A percentile compares a stretch with the other conserved stretches of the same genome.
Conservation (phyloP, 208 protist genomes). For the Trypanosoma lewisi region DNA sequence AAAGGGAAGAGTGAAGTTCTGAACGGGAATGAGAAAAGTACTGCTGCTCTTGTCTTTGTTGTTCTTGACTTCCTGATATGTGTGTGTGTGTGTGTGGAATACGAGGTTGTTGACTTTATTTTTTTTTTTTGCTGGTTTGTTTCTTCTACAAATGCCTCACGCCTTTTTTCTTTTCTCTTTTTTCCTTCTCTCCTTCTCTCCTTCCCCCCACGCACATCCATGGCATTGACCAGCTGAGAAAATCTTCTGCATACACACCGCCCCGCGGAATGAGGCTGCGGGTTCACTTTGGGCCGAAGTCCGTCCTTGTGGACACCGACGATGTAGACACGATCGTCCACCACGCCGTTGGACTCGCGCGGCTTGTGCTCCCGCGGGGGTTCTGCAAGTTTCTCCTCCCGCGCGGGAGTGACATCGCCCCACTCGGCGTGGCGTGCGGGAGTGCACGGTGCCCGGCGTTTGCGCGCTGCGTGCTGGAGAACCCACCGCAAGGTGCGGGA, state of each 20-base stretch:
- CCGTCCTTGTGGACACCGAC: neutral
- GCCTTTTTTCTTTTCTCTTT: neutral
- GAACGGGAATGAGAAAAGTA: neutral
- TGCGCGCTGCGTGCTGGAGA: neutral
- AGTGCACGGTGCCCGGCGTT: neutral
- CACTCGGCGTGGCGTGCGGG: neutral
- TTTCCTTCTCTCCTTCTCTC: neutral
- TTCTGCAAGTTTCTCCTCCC: constrained; percentile 3
- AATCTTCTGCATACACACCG: too few species aligned
- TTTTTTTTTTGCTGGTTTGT: constrained; percentile 3
- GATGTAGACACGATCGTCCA: constrained; percentile 1
- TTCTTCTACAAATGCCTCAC: neutral
- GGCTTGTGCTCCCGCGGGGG: constrained; percentile 2
- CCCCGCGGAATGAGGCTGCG: constrained; percentile 9
- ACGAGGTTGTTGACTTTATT: neutral
- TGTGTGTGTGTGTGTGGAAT: constrained; percentile 11
- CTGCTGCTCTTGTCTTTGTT: constrained; percentile 12
- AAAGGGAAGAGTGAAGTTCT: constrained; percentile 1
- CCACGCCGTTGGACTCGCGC: constrained; percentile 8
- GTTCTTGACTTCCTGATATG: constrained; percentile 18
- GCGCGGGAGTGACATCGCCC: neutral
- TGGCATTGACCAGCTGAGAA: too few species aligned
- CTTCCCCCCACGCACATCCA: neutral
- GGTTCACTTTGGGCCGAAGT: constrained; percentile 7
- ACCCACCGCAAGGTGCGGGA: neutral